A percentile compares a stretch with the other conserved stretches of the same genome.
Conservation (phyloP, 768 basidiomycete species). For the Mycena venus region DNA sequence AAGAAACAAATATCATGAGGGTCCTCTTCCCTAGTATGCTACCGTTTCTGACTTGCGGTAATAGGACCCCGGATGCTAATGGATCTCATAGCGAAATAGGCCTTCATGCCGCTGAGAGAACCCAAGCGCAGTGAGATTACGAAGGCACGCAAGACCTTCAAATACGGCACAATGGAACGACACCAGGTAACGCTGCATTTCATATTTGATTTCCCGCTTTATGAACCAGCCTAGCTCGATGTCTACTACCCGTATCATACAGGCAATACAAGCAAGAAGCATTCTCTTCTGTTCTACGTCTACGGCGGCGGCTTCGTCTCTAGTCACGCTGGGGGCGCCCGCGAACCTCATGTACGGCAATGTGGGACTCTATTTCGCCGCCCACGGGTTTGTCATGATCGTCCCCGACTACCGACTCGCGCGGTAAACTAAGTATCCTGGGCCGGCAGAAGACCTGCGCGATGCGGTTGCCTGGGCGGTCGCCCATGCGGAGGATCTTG, state of each 20-base stretch:
- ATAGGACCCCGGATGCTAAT: neutral
- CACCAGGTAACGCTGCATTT: slow-evolving; percentile 59
- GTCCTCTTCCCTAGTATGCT: slow-evolving; percentile 22
- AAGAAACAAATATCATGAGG: slow-evolving; percentile 11
- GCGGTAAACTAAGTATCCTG: slow-evolving; percentile 69
- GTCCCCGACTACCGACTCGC: slow-evolving; percentile 79
- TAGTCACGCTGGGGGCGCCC: slow-evolving; percentile 61
- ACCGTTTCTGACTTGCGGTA: neutral
- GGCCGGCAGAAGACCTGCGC: slow-evolving; percentile 66
- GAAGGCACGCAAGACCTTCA: slow-evolving; percentile 64
- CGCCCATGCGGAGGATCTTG: slow-evolving; percentile 49
- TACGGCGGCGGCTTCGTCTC: slow-evolving; percentile 76
- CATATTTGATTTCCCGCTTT: neutral
- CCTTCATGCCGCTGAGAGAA: slow-evolving; percentile 66
- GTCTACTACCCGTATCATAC: slow-evolving; percentile 80
- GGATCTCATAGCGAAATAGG: slow-evolving; percentile 55
- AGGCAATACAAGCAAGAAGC: slow-evolving; percentile 37
- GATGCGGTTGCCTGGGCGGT: slow-evolving; percentile 71
- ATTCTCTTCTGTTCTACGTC: slow-evolving; percentile 70
- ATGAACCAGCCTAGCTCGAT: slow-evolving; percentile 62
- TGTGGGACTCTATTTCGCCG: slow-evolving; percentile 73
- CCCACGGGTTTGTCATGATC: slow-evolving; percentile 69
- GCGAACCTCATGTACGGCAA: slow-evolving; percentile 67
- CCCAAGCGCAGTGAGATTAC: slow-evolving; percentile 60
- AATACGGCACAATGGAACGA: slow-evolving; percentile 66